These are phyloP conservation scores for Pythium monospermum DNA, from an alignment of 352 stramenopile genomes.

Conservation along the genomic window DNA sequence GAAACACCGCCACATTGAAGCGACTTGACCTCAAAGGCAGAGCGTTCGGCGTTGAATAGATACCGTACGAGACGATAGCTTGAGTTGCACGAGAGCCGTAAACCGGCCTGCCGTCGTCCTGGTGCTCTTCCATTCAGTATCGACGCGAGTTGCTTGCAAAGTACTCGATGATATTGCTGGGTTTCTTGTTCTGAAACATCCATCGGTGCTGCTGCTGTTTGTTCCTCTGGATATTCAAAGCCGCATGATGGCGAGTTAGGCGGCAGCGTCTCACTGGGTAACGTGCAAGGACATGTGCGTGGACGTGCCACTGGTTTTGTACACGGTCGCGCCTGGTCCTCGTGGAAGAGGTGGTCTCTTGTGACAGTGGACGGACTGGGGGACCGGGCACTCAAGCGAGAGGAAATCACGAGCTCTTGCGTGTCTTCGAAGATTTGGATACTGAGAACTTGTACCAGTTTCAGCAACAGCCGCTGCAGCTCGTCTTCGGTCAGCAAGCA, in stretches of 20 bases:
- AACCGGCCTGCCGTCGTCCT: not conserved
- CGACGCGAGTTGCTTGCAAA: conserved; percentile 15
- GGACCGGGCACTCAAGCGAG: conserved; percentile 7
- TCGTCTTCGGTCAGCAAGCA: conserved; percentile 53
- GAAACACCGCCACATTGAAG: too few species aligned
- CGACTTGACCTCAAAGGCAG: not conserved
- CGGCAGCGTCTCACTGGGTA: conserved; percentile 22
- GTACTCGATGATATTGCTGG: conserved; percentile 9
- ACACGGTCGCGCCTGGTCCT: conserved; percentile 13
- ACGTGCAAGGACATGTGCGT: conserved; percentile 47
- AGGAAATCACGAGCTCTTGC: conserved; percentile 27
- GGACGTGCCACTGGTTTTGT: conserved; percentile 17
- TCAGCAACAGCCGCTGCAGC: conserved; percentile 50
- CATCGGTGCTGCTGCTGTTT: not conserved
- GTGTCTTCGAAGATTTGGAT: conserved; percentile 34
- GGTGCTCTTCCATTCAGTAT: too few species aligned
- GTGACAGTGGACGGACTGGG: conserved; percentile 4
- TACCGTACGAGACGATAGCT: conserved; percentile 3
- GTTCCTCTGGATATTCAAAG: not conserved
- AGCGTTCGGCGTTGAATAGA: conserved; percentile 1
- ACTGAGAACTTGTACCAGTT: conserved; percentile 45
- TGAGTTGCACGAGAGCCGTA: not conserved
- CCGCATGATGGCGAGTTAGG: not conserved
- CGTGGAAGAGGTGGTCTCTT: too few species aligned
- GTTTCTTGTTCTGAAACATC: conserved; percentile 11